Base-by-base conservation (phyloP, 345 rosid species). In the Noccaea bulbosa region DNA sequence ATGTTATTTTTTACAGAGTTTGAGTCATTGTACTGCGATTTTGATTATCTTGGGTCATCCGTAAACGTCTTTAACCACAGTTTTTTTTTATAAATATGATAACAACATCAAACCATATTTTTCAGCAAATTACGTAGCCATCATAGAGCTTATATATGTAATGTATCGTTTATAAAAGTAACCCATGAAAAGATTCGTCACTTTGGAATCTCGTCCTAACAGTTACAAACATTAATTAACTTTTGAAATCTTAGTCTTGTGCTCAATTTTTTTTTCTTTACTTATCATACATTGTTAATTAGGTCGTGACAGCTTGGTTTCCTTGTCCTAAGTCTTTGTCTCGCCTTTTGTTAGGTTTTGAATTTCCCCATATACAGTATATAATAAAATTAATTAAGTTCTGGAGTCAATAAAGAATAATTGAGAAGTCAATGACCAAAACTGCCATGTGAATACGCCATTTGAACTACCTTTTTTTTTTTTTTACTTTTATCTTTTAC, bases 381-480 rank as follows among this genome's bases (percentile, higher is more conserved):
- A 17, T 37, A 10, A 46, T 49, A 34, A 11, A 39, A 45, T 30
- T 54, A 52, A 30, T 57, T 39, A 40, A 12, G 49, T 27, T 67
- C 24, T 51, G 0, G 62, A 69, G 65, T 75, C 75, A 69, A 62
- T 54, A 53, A 62, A 68, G 62, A 68, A 67, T 67, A 45, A 37
- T 39, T 62, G 51, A 62, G 32, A 76, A 69, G 79, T 76, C 79
- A 75, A 75, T 75, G 70, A 76, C 37, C 60, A 76, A 69, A 69
- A 62, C 53, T 69, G 75, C 67, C 70, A 69, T 69, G 33, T 55
- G 79, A 76, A 63, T 63, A 69, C 33, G 65, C 75, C 71, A 62
- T 46, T 63, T 68, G 32, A 67, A 52, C 73, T 22, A 67, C 39
- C 0, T 33, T 22, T 35, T 27, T 61, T 48, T 41, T 47, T 41